Base-by-base conservation (phyloP, 225 moss, liverwort and hornwort species). In the Polytrichum formosum region DNA sequence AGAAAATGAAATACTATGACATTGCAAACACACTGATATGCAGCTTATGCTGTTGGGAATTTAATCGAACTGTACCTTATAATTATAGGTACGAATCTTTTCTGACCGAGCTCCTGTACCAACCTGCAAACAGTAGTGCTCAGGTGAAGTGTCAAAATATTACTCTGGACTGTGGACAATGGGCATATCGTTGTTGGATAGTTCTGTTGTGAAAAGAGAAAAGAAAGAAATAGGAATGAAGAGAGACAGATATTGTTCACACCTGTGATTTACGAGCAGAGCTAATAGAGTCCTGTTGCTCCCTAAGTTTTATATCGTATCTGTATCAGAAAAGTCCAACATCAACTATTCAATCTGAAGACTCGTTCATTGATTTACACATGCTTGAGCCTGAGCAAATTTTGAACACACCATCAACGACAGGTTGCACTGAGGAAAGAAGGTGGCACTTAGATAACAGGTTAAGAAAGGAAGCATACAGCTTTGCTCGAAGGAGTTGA, bases 21-120 rank as follows among this genome's bases (percentile, higher is more conserved):
- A 16, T 46, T 4, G 3, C 16, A 46, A 46, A 46, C 13, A 46
- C 46, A 10, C 46, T 46, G 46, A 46, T 16, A 46, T 46, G 13
- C 13, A 46, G 46, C 16, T 46, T 46, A 46, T 46, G 46, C 46
- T 46, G 16, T 16, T 0, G 4, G 46, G 4, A 16, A 13, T 13
- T 46, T 4, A 13, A 46, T 46, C 13, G 46, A 58, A 29, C 16
- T 22, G 2, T 74, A 96, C 96, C 93, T 98, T 98, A 80, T 88
- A 98, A 71, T 98, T 98, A 71, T 94, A 98, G 5, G 98, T 94
- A 29, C 98, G 94, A 37, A 98, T 98, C 75, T 98, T 98, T 74
- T 98, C 98, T 75, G 94, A 91, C 68, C 98, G 86, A 79, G 92
- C 92, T 76, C 98, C 94, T 70, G 94, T 94, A 53, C 98, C 98